Conservation (phyloP, 176 grass and related monocot species). For the Typha latifolia region DNA sequence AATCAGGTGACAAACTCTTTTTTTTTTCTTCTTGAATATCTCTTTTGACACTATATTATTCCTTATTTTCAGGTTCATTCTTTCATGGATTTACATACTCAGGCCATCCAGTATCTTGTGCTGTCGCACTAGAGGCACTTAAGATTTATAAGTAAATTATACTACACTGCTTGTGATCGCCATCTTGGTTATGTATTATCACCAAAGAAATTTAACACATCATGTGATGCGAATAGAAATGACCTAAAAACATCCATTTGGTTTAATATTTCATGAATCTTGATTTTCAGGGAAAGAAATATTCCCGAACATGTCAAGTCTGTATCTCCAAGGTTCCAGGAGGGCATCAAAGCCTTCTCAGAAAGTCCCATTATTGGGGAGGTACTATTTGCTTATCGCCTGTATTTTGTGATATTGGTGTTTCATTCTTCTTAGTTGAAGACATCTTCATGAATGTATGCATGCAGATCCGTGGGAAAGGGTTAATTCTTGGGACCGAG, state of each 20-base stretch:
- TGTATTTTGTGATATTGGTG: background rate
- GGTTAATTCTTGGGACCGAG: slow-evolving; percentile 76
- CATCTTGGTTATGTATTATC: background rate
- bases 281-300: slow-evolving; percentile 68
- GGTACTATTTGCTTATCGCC: slow-evolving; percentile 33
- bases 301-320: slow-evolving; percentile 61
- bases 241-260: background rate
- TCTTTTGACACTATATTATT: background rate
- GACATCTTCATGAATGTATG: background rate
- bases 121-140: slow-evolving; percentile 81
- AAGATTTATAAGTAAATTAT: slow-evolving; percentile 60
- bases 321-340: slow-evolving; percentile 65
- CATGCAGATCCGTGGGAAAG: slow-evolving; percentile 72
- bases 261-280: slow-evolving; percentile 17
- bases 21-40: background rate
- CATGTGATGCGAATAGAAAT: background rate
- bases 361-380: slow-evolving; percentile 86
- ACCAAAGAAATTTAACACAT: background rate
- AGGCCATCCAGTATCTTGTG: slow-evolving; percentile 78
- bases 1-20: background rate
- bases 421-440: background rate
- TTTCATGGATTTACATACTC: slow-evolving; percentile 96
- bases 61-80: slow-evolving; percentile 63
- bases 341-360: slow-evolving; percentile 58
- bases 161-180: background rate